phyloP scores from a whole-genome alignment of 768 basidiomycete genomes.

The Infundibulicybe gibba region DNA sequence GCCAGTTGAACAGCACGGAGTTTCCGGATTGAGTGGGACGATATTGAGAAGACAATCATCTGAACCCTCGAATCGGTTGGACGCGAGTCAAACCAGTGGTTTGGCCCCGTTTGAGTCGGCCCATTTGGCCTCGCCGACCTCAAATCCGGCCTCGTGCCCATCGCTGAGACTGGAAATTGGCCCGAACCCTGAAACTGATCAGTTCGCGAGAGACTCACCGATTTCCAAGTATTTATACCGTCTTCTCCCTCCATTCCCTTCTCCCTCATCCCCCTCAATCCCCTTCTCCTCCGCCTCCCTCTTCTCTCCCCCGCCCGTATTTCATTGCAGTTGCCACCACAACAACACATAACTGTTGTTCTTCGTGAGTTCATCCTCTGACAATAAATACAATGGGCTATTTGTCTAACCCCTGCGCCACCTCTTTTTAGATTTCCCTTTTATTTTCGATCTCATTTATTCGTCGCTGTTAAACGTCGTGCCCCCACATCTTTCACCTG shows the following conservation, averaged over 20 bases:
- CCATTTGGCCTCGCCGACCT: conserved; percentile 6
- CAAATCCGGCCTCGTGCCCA: conserved; percentile 14
- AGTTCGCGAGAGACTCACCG: conserved; percentile 6
- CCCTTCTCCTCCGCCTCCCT: conserved; percentile 16
- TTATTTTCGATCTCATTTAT: conserved; percentile 20
- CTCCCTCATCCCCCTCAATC: conserved; percentile 19
- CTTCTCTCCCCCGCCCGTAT: conserved; percentile 33
- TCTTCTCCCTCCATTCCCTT: conserved; percentile 18
- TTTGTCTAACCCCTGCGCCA: conserved; percentile 12
- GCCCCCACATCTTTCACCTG: conserved; percentile 8
- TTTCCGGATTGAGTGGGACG: too few relatives aligned
- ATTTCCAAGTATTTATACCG: conserved; percentile 1
- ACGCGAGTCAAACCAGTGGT: too few relatives aligned
- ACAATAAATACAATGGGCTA: conserved; percentile 12
- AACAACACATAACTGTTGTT: conserved; percentile 17
- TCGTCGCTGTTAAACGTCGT: conserved; percentile 9
- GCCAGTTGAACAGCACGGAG: too few relatives aligned
- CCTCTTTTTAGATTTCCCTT: conserved; percentile 14
- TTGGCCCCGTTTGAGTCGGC: too few relatives aligned
- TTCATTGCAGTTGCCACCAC: conserved; percentile 32
- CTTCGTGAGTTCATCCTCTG: conserved; percentile 3
- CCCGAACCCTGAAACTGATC: conserved; percentile 4
- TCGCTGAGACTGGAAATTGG: conserved; percentile 1
- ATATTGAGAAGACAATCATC: too few relatives aligned
- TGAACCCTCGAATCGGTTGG: too few relatives aligned